Base-by-base conservation (phyloP, 202 grass and related monocot genomes). In the Alloteropsis angusta region DNA sequence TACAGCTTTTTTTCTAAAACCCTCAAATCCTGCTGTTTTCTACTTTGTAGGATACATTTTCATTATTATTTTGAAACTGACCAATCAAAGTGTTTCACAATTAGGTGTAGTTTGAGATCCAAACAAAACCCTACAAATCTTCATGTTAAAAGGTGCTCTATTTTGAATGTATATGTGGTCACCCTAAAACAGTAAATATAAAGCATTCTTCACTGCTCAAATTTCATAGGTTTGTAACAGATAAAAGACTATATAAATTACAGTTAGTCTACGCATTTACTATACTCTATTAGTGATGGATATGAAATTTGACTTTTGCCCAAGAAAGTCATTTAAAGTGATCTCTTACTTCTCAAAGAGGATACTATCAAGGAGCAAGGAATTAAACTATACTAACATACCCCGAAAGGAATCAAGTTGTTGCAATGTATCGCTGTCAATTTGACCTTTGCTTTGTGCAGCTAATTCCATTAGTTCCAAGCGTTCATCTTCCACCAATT, bases 401-500 rank as follows among this genome's bases (percentile, higher is more conserved):
- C 93, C 87, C 91, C 84, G 89, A 63, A 99, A 93, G 54, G 90
- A 91, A 87, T 99, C 87, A 69, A 99, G 88, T 32, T 93, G 84
- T 59, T 93, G 84, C 84, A 99, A 77, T 34, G 90, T 95, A 52
- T 95, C 90, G 23, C 75, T 93, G 61, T 99, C 96, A 77, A 99
- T 92, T 99, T 60, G 96, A 93, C 90, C 96, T 75, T 95, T 99
- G 65, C 70, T 88, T 87, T 90, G 83, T 16, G 92, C 90, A 75
- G 96, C 96, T 60, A 99, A 78, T 74, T 99, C 96, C 92, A 99
- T 95, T 77, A 95, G 86, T 76, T 99, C 96, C 81, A 99, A 95
- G 43, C 84, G 85, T 42, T 99, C 96, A 93, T 95, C 96, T 86
- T 99, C 92, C 53, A 99, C 65, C 26, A 95, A 83, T 84, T 99